Evolutionary conservation across 306 rosid species (phyloP), one percentile per base, ranked within the genome.

Genomic region (Ochetophila trinervis): DNA sequence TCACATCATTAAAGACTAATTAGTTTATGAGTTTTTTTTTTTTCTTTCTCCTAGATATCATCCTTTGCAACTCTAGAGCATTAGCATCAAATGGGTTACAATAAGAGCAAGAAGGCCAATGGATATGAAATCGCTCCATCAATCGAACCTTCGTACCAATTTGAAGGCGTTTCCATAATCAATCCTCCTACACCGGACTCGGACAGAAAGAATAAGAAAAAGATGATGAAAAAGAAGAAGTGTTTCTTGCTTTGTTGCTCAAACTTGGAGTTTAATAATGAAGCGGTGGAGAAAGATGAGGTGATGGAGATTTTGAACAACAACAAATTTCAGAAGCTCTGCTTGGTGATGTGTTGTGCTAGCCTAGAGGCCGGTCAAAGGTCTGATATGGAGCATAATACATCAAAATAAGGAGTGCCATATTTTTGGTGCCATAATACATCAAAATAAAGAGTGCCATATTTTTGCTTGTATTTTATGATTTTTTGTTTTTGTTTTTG

Each of bases 201-300:
- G 8, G 45, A 66, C 54, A 63, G 16, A 22, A 45, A 71, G 57
- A 55, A 62, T 57, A 68, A 59, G 49, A 75, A 68, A 32, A 68
- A 68, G 35, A 68, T 8, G 18, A n/a, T n/a, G n/a, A n/a, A n/a
- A n/a, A n/a, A n/a, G n/a, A 71, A 21, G 37, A 60, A 40, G 17
- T 16, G 40, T 13, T 44, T 65, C 5, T 57, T 78, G 65, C 15
- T 81, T 51, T 81, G 77, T 16, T 76, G 49, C 56, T 76, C 82
- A 71, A 77, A 45, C 9, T 53, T 65, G 60, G 74, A 66, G 72
- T 32, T 64, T 50, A 47, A 69, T 27, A 18, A 70, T 2, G 65
- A 69, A 37, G 50, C 55, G 9, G 70, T 60, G 9, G 74, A 75
- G 5, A 30, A 67, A 1, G 50, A 65, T 15, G 66, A 63, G 55